Base-by-base conservation (phyloP, 148 eudicot genomes). In the Cornus florida region DNA sequence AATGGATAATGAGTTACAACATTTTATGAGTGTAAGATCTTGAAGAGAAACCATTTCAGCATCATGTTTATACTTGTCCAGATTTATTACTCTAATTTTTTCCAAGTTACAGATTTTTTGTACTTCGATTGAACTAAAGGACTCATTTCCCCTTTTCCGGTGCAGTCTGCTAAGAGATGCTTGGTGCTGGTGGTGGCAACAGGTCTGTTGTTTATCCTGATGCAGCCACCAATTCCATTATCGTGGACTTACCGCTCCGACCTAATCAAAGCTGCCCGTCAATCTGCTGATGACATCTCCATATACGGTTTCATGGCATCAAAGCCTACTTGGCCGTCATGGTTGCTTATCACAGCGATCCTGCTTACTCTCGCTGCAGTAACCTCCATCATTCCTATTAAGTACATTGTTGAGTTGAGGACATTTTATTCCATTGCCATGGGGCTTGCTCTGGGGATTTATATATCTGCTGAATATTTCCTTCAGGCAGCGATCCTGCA, bases 271-370 rank as follows among this genome's bases (percentile, higher is more conserved):
- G 91, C 91, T 57, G 98, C 98, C 75, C 97, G 92, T 82, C 92
- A 88, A 83, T 89, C 99, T 70, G 90, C 91, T 19, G 99, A 96
- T 83, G 99, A 96, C 78, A 86, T 96, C 75, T 90, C 98, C 71
- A 96, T 96, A 39, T 94, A 96, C 66, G 99, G 99, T 71, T 91
- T 92, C 86, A 79, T 91, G 86, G 89, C 97, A 68, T 73, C 92
- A 71, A 93, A 92, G 88, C 97, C 97, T 76, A 93, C 98, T 77
- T 96, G 99, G 99, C 99, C 98, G 48, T 90, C 99, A 60, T 96
- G 99, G 99, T 89, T 96, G 73, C 98, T 96, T 72, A 92, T 96
- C 75, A 82, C 84, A 41, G 89, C 97, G 43, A 88, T 91, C 82
- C 90, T 96, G 53, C 98, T 96, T 83, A 89, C 98, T 46, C 92